Base-by-base conservation (phyloP, 371 early-diverging fungal genomes). In the Agmasoma carcini region DNA sequence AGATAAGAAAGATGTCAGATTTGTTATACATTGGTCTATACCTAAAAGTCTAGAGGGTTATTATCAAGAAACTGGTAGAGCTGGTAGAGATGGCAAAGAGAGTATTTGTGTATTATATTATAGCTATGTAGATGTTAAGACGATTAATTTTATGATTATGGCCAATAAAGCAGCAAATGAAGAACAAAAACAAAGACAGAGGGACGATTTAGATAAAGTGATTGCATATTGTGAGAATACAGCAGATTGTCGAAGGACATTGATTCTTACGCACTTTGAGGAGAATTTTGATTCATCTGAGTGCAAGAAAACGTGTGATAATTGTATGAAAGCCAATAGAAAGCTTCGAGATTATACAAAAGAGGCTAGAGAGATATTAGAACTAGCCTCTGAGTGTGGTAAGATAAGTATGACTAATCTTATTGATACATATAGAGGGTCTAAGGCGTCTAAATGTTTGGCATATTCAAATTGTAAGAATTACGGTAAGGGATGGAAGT, bases 11-110 rank as follows among this genome's bases (percentile, higher is more conserved):
- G 88, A 96, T 63, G 96, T 99, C 11, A 84, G 99, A 0, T 96
- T 85, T 72, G 95, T 99, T 1, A 83, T 95, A 19, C 99, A 99
- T 70, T 84, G 86, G 70, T 82, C 87, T 2, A 68, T 93, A 9
- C 94, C 96, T 0, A 84, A 88, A 25, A 85, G 86, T 11, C 63
- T 98, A 2, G 99, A 98, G 74, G 92, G 91, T 0, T 98, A 95
- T 66, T 98, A 98, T 65, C 97, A 99, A 74, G 96, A 96, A 73
- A 92, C 90, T 0, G 96, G 97, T 0, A 81, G 96, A 20, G 97
- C 96, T 0, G 96, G 96, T 6, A 82, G 97, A 25, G 97, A 99
- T 79, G 92, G 94, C 3, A 65, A 80, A 31, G 77, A 79, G 40
- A 82, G 88, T 1, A 73, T 76, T 0, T 95, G 94, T 72, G 75